Conservation (phyloP, 169 alveolate genomes). For the Miamiensis avidus region DNA sequence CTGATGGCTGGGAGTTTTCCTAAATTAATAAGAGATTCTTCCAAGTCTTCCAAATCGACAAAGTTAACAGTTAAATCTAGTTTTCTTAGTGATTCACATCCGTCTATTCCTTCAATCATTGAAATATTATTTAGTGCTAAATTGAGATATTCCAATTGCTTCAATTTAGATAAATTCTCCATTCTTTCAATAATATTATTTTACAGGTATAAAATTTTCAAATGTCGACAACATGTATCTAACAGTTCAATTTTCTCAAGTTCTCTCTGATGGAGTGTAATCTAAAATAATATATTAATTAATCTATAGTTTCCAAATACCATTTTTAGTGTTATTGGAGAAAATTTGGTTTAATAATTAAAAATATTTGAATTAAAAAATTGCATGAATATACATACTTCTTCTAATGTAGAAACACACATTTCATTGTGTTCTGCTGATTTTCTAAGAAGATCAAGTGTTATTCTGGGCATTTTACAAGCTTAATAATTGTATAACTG, state of each 20-base stretch:
- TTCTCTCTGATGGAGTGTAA: constrained; percentile 87
- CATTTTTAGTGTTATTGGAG: not conserved
- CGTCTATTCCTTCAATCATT: constrained; percentile 85
- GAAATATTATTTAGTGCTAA: constrained; percentile 89
- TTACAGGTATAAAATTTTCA: constrained; percentile 90
- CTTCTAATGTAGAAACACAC: constrained; percentile 88
- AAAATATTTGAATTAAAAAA: not conserved
- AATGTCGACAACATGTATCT: constrained; percentile 89
- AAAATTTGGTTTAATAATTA: not conserved
- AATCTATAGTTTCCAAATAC: not conserved
- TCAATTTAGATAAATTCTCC: constrained; percentile 86
- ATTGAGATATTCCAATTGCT: constrained; percentile 91
- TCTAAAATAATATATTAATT: not conserved
- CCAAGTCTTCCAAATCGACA: constrained; percentile 81
- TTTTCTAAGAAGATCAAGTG: constrained; percentile 84
- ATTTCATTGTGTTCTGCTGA: constrained; percentile 95
- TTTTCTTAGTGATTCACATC: constrained; percentile 90
- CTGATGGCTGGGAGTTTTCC: constrained; percentile 60
- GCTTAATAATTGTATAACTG: too few species aligned
- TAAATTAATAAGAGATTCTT: constrained; percentile 76
- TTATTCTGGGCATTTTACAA: constrained; percentile 46
- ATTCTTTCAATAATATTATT: constrained; percentile 90
- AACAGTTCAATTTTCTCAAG: constrained; percentile 88
- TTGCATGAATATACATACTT: constrained; percentile 39
- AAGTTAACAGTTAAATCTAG: constrained; percentile 93